Evolutionary conservation across 495 filamentous ascomycete genomes (phyloP).

Genomic region (Barbatosphaeria neglecta): DNA sequence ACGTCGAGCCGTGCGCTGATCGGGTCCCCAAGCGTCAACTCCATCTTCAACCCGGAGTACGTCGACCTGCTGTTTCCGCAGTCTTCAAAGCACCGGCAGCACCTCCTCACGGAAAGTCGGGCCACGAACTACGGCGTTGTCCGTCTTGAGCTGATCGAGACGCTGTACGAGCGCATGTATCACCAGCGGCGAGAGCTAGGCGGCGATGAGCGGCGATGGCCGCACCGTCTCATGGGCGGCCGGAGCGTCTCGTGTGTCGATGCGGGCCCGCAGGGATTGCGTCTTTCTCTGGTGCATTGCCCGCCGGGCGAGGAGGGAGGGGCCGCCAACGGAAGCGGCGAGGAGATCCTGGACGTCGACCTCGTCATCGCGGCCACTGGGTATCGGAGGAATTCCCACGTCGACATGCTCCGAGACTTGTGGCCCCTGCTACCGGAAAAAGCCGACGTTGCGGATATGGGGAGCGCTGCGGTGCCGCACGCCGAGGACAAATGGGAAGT

Average conservation of each 20-base stretch:
- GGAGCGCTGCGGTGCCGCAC: neutral
- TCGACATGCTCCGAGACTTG: constrained; percentile 58
- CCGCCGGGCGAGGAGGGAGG: constrained; percentile 22
- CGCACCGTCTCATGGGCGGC: constrained; percentile 61
- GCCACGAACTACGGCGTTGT: constrained; percentile 93
- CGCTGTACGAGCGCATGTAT: constrained; percentile 76
- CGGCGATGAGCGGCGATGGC: constrained; percentile 60
- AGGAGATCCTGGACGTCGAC: constrained; percentile 60
- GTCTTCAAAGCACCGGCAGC: constrained; percentile 45
- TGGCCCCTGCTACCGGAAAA: constrained; percentile 48
- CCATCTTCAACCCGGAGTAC: constrained; percentile 81
- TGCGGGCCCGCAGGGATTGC: constrained; percentile 25
- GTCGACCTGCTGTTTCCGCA: constrained; percentile 64
- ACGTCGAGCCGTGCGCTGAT: too few relatives aligned
- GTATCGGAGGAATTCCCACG: constrained; percentile 67
- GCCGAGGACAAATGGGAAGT: constrained; percentile 20
- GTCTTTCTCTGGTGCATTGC: constrained; percentile 28
- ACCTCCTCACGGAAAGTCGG: constrained; percentile 51
- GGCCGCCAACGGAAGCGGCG: constrained; percentile 11
- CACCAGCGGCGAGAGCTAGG: constrained; percentile 60
- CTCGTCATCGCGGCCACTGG: constrained; percentile 80
- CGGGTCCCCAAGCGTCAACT: constrained; percentile 64
- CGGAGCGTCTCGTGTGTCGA: constrained; percentile 50
- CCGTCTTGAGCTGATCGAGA: constrained; percentile 72
- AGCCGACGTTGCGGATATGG: neutral